These are phyloP conservation scores for Starmerella lactis-condensi DNA, from an alignment of 805 yeast species.

Conservation along the genomic window DNA sequence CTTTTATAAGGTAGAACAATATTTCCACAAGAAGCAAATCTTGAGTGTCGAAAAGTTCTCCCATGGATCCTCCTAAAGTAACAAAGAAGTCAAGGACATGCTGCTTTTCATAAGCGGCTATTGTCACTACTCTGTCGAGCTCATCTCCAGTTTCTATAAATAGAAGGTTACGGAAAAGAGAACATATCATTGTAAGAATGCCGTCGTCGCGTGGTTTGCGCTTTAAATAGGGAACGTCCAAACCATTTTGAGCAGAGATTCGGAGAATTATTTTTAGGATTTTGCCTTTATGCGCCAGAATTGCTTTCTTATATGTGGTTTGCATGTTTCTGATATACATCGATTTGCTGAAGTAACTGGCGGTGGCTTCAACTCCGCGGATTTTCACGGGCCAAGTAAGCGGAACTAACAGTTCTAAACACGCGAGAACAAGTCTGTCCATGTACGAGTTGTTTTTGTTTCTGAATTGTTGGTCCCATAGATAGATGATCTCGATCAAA, in stretches of 20 bases:
- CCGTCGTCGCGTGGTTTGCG: slow-evolving; percentile 56
- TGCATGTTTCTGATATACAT: slow-evolving; percentile 50
- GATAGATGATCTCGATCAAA: slow-evolving; percentile 50
- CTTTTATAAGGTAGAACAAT: slow-evolving; percentile 41
- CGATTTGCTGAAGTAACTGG: slow-evolving; percentile 38
- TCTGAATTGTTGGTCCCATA: slow-evolving; percentile 37
- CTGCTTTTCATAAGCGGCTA: slow-evolving; percentile 44
- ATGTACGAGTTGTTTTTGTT: slow-evolving; percentile 20
- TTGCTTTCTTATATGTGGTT: slow-evolving; percentile 46
- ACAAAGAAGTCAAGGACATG: slow-evolving; percentile 54
- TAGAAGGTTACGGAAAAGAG: slow-evolving; percentile 59
- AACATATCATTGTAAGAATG: slow-evolving; percentile 50
- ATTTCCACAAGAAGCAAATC: slow-evolving; percentile 53
- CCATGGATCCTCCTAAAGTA: slow-evolving; percentile 51
- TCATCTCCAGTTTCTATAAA: slow-evolving; percentile 52
- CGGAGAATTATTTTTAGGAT: slow-evolving; percentile 53
- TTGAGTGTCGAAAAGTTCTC: slow-evolving; percentile 43
- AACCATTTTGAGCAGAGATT: slow-evolving; percentile 26
- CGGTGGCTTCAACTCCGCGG: slow-evolving; percentile 30
- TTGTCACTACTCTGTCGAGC: slow-evolving; percentile 53
- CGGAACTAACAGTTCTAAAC: slow-evolving; percentile 62
- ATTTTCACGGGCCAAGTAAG: slow-evolving; percentile 72
- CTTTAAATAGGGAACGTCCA: slow-evolving; percentile 34
- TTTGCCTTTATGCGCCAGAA: slow-evolving; percentile 41
- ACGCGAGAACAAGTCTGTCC: slow-evolving; percentile 50